A percentile compares a stretch with the other conserved stretches of the same genome.
phyloP scores from a whole-genome alignment of 2,329 filamentous ascomycete genomes.

The Ophiostoma sp. region DNA sequence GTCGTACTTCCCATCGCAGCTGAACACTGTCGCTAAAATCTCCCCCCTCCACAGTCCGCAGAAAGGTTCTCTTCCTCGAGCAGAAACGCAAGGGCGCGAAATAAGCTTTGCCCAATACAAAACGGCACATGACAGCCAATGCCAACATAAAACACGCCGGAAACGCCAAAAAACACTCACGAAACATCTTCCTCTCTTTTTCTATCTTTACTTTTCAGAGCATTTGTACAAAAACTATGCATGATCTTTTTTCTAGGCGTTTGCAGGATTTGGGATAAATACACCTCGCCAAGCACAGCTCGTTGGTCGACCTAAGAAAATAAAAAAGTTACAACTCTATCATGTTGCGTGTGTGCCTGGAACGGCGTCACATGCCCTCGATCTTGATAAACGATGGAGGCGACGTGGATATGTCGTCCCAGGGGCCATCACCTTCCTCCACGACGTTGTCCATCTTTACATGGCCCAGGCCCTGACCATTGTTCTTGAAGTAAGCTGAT shows the following conservation, averaged over 20 bases:
- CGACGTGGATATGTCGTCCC: constrained; percentile 3
- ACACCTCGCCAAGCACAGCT: constrained; percentile 14
- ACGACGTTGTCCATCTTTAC: background rate
- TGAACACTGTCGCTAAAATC: background rate
- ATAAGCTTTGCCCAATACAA: constrained; percentile 18
- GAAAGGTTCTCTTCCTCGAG: constrained; percentile 93
- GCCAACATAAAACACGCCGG: background rate
- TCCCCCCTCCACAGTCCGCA: constrained; percentile 63
- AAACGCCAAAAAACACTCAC: constrained; percentile 8
- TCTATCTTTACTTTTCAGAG: background rate
- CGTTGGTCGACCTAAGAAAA: constrained; percentile 3
- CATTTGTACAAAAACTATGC: constrained; percentile 20
- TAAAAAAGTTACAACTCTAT: background rate
- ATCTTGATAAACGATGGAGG: constrained; percentile 17
- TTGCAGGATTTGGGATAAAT: constrained; percentile 20
- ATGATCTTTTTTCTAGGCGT: constrained; percentile 21
- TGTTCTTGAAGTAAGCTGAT: constrained; percentile 16
- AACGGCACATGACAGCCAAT: background rate
- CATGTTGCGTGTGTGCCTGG: background rate
- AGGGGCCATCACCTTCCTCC: background rate
- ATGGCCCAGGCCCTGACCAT: background rate
- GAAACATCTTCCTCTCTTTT: background rate
- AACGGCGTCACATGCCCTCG: background rate
- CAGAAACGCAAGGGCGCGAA: constrained; percentile 60
- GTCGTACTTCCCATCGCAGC: background rate